Percentiles rank a stretch among this genome's conserved stretches.
Conservation (phyloP, 352 stramenopile genomes). For the Phytophthora pistaciae region DNA sequence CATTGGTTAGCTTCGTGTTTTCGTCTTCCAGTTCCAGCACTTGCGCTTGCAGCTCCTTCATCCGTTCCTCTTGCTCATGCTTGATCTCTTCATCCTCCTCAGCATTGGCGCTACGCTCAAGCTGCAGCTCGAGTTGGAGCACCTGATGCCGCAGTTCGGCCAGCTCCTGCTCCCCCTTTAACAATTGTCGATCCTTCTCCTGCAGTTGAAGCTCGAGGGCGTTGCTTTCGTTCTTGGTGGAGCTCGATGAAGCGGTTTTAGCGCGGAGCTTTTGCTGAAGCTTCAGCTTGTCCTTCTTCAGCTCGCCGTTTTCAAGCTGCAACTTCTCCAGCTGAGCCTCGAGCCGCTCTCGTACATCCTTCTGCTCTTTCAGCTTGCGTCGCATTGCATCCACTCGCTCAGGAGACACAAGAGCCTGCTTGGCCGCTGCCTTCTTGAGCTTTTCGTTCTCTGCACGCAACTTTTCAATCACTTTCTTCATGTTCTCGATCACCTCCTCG, state of each 20-base stretch:
- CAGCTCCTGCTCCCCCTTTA: slow-evolving; percentile 26
- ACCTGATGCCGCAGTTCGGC: slow-evolving; percentile 27
- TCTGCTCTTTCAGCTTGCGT: slow-evolving; percentile 57
- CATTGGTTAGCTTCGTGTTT: slow-evolving; percentile 74
- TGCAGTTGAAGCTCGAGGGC: slow-evolving; percentile 31
- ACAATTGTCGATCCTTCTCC: slow-evolving; percentile 33
- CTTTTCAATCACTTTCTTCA: slow-evolving; percentile 88
- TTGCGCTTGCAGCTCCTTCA: slow-evolving; percentile 55
- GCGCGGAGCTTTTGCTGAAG: slow-evolving; percentile 74
- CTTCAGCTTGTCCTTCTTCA: slow-evolving; percentile 71
- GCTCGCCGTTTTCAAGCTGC: slow-evolving; percentile 42
- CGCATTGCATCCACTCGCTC: slow-evolving; percentile 55
- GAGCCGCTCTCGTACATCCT: slow-evolving; percentile 49
- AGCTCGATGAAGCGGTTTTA: slow-evolving; percentile 37
- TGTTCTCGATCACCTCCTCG: slow-evolving; percentile 81
- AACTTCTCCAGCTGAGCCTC: slow-evolving; percentile 53
- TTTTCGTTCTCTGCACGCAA: slow-evolving; percentile 78
- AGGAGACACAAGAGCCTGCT: slow-evolving; percentile 40
- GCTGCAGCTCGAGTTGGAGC: slow-evolving; percentile 29
- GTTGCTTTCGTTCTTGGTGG: slow-evolving; percentile 22
- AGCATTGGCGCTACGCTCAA: slow-evolving; percentile 17
- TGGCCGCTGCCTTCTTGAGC: slow-evolving; percentile 42
- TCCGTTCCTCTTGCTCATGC: slow-evolving; percentile 16
- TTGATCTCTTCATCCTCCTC: slow-evolving; percentile 11
- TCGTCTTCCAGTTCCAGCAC: slow-evolving; percentile 66